A percentile compares a stretch with the other conserved stretches of the same genome.
Evolutionary conservation across 768 basidiomycete species (phyloP).

Genomic region (Lentinula sp.): DNA sequence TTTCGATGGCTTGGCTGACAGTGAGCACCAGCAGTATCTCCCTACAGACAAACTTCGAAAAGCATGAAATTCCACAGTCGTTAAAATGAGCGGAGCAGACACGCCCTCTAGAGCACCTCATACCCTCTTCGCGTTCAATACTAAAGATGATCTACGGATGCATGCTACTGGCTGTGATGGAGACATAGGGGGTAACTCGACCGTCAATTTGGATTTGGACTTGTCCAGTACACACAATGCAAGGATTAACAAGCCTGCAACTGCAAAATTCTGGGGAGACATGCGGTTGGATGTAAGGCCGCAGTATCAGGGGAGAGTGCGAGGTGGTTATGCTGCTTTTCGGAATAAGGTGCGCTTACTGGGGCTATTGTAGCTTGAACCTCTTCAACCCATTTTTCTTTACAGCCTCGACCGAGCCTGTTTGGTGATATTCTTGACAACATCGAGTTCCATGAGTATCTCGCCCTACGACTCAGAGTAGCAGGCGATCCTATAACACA

Average conservation of each 20-base stretch:
- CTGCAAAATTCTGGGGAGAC: conserved; percentile 74
- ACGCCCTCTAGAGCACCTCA: conserved; percentile 53
- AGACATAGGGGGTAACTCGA: conserved; percentile 83
- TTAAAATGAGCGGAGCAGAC: conserved; percentile 75
- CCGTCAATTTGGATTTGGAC: conserved; percentile 71
- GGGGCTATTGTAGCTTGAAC: not conserved
- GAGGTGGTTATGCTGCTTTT: conserved; percentile 89
- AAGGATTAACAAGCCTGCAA: conserved; percentile 41
- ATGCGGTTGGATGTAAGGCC: conserved; percentile 67
- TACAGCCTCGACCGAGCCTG: conserved; percentile 69
- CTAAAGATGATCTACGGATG: conserved; percentile 47
- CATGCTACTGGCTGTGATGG: conserved; percentile 80
- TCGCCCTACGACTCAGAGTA: conserved; percentile 74
- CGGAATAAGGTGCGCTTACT: conserved; percentile 60
- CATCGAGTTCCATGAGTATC: conserved; percentile 72
- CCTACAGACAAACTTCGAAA: not conserved
- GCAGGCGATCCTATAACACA: conserved; percentile 71
- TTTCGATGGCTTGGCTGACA: conserved; percentile 4
- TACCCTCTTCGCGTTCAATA: conserved; percentile 62
- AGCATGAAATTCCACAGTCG: conserved; percentile 34
- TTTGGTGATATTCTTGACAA: conserved; percentile 88
- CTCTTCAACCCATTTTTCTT: not conserved
- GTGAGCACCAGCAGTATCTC: not conserved
- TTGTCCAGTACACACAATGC: conserved; percentile 38
- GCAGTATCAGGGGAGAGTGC: conserved; percentile 59